These are phyloP conservation scores for Mrakia frigida DNA, from an alignment of 768 basidiomycete species.

Conservation along the genomic window DNA sequence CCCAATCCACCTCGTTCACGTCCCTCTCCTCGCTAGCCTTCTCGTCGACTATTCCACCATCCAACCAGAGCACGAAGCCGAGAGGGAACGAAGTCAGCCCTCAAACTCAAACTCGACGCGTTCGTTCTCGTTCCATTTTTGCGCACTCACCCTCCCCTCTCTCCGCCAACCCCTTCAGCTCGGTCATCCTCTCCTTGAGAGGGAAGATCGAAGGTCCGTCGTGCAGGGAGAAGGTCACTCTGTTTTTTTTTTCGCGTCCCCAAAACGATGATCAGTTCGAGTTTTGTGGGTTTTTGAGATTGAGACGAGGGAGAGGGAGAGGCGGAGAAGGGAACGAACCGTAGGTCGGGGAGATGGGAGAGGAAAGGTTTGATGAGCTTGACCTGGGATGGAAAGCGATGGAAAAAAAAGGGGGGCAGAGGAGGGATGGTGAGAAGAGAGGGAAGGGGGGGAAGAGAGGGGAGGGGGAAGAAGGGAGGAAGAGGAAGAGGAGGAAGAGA, in stretches of 20 bases:
- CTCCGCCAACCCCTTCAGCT: neutral
- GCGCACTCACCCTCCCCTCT: neutral
- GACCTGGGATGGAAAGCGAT: neutral
- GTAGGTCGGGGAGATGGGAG: neutral
- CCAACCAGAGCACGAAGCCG: neutral
- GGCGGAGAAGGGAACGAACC: neutral
- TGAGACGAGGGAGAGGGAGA: neutral
- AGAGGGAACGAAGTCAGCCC: no score
- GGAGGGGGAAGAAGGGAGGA: neutral
- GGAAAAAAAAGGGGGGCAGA: no score
- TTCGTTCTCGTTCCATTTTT: no score
- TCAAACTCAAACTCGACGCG: no score
- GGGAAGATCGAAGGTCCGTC: conserved; percentile 7
- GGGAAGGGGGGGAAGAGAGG: neutral
- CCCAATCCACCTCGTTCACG: neutral
- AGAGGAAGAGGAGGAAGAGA: neutral
- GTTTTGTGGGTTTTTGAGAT: no score
- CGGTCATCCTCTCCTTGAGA: neutral
- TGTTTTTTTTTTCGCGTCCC: no score
- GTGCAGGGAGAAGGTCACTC: conserved; percentile 10
- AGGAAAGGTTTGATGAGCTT: neutral
- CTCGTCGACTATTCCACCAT: neutral
- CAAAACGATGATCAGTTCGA: no score
- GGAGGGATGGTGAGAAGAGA: no score
- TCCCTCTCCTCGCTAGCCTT: neutral